Base-by-base conservation (phyloP, 306 rosid genomes). In the Purshia tridentata region DNA sequence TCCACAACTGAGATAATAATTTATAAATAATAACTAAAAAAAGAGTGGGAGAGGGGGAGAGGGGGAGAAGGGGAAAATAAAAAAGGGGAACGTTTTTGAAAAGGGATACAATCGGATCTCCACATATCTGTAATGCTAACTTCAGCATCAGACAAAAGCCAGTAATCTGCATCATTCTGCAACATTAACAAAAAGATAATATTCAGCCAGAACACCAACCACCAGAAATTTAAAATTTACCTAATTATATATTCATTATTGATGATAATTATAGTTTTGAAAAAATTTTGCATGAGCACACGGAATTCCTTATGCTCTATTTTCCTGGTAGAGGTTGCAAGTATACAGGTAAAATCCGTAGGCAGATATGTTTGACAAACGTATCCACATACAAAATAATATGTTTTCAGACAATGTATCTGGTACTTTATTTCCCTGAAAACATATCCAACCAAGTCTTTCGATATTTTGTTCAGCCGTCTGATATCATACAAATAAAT, bases 101-200 rank as follows among this genome's bases (percentile, higher is more conserved):
- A 58, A 71, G 67, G 93, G 91, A 91, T 95, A 95, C 99, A 80
- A 49, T 95, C 99, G 55, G 94, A 85, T 87, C 86, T 87, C 99
- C 99, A 95, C 88, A 91, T 91, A 66, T 95, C 97, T 67, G 99
- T 95, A 74, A 95, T 95, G 89, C 99, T 95, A 78, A 88, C 87
- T 9, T 85, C 98, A 80, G 96, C 97, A 77, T 92, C 99, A 61
- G 99, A 90, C 70, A 91, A 85, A 81, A 95, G 97, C 99, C 99
- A 95, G 84, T 95, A 95, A 73, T 95, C 98, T 19, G 96, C 97
- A 58, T 91, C 97, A 81, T 86, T 95, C 99, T 95, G 88, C 83
- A 84, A 77, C 56, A 48, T 44, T 39, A 78, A 29, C 62, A 72
- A 81, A n/a, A 20, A 6, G 7, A 10, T 29, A 29, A 45, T 6